Base-by-base conservation (phyloP, 2,329 filamentous ascomycete genomes). In the Talaromyces marneffei region DNA sequence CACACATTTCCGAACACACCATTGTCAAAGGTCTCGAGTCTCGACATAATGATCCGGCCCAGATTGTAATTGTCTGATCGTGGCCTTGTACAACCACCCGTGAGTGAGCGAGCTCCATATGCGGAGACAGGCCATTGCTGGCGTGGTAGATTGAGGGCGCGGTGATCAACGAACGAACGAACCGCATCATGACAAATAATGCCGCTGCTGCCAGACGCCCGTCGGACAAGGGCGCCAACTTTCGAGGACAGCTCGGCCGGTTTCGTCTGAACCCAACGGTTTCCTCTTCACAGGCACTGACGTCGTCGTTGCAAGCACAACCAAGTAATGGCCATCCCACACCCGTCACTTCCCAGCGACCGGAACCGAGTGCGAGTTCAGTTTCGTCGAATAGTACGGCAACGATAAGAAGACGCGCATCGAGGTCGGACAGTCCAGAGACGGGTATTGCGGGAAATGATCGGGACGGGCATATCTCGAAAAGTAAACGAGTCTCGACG, bases 401-500 rank as follows among this genome's bases (percentile, higher is more conserved):
- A 4, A 55, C 48, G 40, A 48, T 31, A 58, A 58, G 62, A 23
- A 44, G 61, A 31, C 55, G 56, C 5, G 52, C 46, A 33, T 60
- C 63, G 29, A 44, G 60, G 16, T 27, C 60, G 20, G 56, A 61
- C 18, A 55, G 64, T 48, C 59, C 65, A 14, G 61, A 63, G 23
- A 57, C 29, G 16, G 29, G 59, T 63, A 27, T 27, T 29, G 39
- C 59, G n/a, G 25, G 64, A 25, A 55, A 62, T n/a, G 62, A 68
- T 29, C 55, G 44, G n/a, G 46, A 40, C 60, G 52, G 71, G 68
- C 57, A 67, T 16, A 29, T 33, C 7, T 42, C 31, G 10, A 63
- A 63, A 52, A 57, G 27, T 27, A 76, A 76, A 62, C 73, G 74
- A 35, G 74, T 76, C 14, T 75, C 74, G 27, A 76, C 73, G 1